These are phyloP conservation scores for Piper longum DNA, from an alignment of 164 flowering plant species.

Conservation along the genomic window DNA sequence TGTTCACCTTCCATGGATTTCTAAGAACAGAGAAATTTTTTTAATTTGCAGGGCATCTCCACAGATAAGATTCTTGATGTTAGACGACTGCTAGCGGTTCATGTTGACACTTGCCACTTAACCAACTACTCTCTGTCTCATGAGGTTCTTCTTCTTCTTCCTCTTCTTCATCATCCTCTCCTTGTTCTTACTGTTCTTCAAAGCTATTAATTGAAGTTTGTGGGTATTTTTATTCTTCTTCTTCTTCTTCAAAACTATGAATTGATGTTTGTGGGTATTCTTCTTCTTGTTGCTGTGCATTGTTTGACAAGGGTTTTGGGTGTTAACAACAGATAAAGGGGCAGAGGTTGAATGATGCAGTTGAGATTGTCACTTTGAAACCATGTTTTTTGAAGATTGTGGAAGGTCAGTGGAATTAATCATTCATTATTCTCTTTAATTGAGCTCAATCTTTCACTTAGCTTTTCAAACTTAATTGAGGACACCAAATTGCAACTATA, in stretches of 20 bases:
- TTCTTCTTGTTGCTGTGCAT: too few species aligned
- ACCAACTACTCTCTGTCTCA: conserved; percentile 79
- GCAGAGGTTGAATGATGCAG: conserved; percentile 44
- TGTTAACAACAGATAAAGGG: conserved; percentile 47
- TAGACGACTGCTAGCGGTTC: conserved; percentile 54
- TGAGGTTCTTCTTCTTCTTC: conserved; percentile 30
- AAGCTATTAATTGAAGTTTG: background rate
- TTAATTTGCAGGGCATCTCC: conserved; percentile 52
- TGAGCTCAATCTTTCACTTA: too few species aligned
- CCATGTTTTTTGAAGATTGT: conserved; percentile 66
- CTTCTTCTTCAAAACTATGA: background rate
- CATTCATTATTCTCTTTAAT: background rate
- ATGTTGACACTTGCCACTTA: conserved; percentile 74
- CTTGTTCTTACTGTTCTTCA: background rate
- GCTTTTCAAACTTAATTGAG: too few species aligned
- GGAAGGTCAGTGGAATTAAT: conserved; percentile 43
- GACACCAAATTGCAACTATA: too few species aligned
- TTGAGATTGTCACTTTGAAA: conserved; percentile 55
- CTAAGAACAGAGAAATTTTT: background rate
- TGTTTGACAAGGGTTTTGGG: too few species aligned
- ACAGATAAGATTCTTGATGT: conserved; percentile 86
- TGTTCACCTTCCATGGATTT: background rate
- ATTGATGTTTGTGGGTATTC: too few species aligned
- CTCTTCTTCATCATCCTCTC: background rate
- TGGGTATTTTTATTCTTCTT: background rate